Percentiles rank a stretch among this genome's conserved stretches.
Conservation (phyloP, 1,139 yeast genomes). For the Geotrichum klebahnii region DNA sequence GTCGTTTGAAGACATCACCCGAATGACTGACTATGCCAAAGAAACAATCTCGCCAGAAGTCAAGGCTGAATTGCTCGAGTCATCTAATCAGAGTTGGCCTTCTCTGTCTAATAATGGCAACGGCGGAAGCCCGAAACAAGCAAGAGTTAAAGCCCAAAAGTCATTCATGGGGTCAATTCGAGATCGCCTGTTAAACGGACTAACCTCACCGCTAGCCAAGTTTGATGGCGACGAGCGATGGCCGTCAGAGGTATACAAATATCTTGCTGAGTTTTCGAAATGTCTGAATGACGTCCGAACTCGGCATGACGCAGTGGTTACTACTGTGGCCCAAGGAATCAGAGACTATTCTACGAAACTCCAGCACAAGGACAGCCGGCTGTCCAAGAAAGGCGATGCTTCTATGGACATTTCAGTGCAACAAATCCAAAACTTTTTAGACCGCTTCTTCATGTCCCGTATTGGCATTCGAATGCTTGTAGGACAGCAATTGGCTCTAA, state of each 20-base stretch:
- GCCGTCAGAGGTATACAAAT: conserved; percentile 74
- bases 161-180: conserved; percentile 22
- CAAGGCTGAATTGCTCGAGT: conserved; percentile 17
- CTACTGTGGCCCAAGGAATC: conserved; percentile 90
- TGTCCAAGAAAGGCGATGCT: conserved; percentile 28
- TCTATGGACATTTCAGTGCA: conserved; percentile 37
- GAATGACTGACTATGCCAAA: conserved; percentile 32
- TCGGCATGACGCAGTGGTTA: conserved; percentile 89
- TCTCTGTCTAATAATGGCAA: conserved; percentile 15
- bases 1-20: conserved; percentile 78
- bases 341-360: conserved; percentile 55
- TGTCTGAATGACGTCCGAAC: conserved; percentile 67
- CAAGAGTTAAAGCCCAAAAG: conserved; percentile 10
- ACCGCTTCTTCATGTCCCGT: conserved; percentile 76
- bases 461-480: conserved; percentile 84
- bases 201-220: conserved; percentile 48
- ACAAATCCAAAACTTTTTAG: conserved; percentile 70
- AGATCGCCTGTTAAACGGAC: conserved; percentile 38
- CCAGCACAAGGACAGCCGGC: background rate
- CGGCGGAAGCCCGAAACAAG: conserved; percentile 7
- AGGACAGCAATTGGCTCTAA: conserved; percentile 80
- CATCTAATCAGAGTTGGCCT: conserved; percentile 15
- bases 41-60: conserved; percentile 15
- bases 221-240: conserved; percentile 52
- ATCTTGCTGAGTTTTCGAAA: conserved; percentile 63